These are phyloP conservation scores for Polytolypa hystricis DNA, from an alignment of 2,329 filamentous ascomycete genomes.

Conservation along the genomic window DNA sequence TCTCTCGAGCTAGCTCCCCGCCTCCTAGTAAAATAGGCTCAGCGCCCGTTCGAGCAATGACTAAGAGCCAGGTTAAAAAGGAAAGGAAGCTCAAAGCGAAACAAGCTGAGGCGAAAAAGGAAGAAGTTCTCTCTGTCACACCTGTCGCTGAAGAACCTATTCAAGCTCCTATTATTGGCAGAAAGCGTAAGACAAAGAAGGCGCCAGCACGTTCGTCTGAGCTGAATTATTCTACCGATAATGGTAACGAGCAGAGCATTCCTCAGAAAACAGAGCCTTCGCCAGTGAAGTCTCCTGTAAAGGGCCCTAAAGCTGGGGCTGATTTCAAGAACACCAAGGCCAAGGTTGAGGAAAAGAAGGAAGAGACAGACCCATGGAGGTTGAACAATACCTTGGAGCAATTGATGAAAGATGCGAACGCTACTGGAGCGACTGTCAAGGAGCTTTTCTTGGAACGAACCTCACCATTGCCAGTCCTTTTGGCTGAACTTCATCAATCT, in stretches of 20 bases:
- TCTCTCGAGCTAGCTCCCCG: slow-evolving; percentile 50
- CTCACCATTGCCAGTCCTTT: slow-evolving; percentile 25
- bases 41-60: slow-evolving; percentile 48
- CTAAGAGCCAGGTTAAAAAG: slow-evolving; percentile 53
- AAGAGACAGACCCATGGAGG: slow-evolving; percentile 23
- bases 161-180: slow-evolving; percentile 51
- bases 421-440: slow-evolving; percentile 24
- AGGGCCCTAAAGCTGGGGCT: slow-evolving; percentile 12
- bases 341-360: slow-evolving; percentile 9
- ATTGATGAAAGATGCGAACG: slow-evolving; percentile 28
- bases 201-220: slow-evolving; percentile 7
- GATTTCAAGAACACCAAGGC: slow-evolving; percentile 13
- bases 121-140: slow-evolving; percentile 24
- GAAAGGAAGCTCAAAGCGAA: slow-evolving; percentile 42
- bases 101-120: slow-evolving; percentile 33
- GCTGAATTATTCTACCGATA: slow-evolving; percentile 1
- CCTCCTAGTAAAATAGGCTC: slow-evolving; percentile 44
- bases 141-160: slow-evolving; percentile 39
- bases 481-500: slow-evolving; percentile 29
- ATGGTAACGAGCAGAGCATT: slow-evolving; percentile 1
- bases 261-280: neutral
- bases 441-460: slow-evolving; percentile 32
- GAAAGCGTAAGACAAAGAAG: slow-evolving; percentile 50
- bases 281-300: slow-evolving; percentile 4
- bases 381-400: slow-evolving; percentile 31